Conservation (phyloP, 768 basidiomycete species). For the Nevesoporus exiguus region DNA sequence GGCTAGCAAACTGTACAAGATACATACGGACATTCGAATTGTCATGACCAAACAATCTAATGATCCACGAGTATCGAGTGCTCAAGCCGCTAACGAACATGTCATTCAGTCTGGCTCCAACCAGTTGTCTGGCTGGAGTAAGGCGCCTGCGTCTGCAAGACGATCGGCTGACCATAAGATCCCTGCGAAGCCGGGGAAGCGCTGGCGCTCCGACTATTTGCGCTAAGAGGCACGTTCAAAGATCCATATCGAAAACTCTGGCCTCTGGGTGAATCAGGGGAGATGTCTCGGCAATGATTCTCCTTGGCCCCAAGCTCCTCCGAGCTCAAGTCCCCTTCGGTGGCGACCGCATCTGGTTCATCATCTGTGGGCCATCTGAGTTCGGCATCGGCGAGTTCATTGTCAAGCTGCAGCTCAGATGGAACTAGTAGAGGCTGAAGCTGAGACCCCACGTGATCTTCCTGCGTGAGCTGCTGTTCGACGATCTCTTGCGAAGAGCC, state of each 20-base stretch:
- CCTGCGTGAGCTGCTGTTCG: conserved; percentile 49
- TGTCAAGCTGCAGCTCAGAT: conserved; percentile 1
- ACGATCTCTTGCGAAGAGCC: conserved; percentile 41
- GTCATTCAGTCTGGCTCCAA: conserved; percentile 32
- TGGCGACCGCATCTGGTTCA: conserved; percentile 5
- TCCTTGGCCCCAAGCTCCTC: background rate
- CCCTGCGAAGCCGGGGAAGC: conserved; percentile 9
- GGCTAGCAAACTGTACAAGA: background rate
- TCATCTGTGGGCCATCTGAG: conserved; percentile 30
- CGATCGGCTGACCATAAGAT: conserved; percentile 25
- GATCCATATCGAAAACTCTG: conserved; percentile 20
- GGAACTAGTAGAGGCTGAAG: background rate
- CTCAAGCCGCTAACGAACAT: background rate
- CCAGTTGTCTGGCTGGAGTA: conserved; percentile 43
- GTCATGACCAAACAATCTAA: background rate
- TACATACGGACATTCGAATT: background rate
- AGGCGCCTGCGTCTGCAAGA: conserved; percentile 52
- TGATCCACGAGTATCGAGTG: background rate
- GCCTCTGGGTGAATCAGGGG: conserved; percentile 11
- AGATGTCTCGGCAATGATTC: background rate
- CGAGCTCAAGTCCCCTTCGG: background rate
- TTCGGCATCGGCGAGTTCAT: conserved; percentile 14
- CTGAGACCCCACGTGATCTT: conserved; percentile 18
- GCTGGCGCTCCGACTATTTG: background rate
- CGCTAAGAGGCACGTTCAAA: conserved; percentile 16